Evolutionary conservation across 2,329 filamentous ascomycete species (phyloP).

Genomic region (Paramyrothecium roridum): DNA sequence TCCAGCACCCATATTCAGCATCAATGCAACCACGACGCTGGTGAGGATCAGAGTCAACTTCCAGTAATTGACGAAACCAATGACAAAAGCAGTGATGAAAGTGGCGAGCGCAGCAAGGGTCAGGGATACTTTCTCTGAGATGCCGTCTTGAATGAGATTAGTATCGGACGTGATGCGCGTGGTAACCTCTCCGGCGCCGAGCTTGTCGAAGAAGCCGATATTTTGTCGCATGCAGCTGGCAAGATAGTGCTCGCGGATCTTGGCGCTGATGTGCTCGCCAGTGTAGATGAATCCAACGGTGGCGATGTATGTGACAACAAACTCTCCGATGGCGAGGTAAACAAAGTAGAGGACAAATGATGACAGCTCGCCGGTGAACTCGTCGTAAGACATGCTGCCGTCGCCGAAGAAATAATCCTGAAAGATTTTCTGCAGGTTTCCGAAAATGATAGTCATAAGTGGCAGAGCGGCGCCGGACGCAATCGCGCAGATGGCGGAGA

Average conservation of each 20-base stretch:
- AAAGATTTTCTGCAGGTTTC: constrained; percentile 71
- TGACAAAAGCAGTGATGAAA: constrained; percentile 84
- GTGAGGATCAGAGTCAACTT: constrained; percentile 86
- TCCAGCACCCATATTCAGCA: constrained; percentile 72
- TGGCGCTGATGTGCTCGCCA: constrained; percentile 73
- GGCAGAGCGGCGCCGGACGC: constrained; percentile 72
- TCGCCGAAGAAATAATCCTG: constrained; percentile 54
- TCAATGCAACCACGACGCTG: constrained; percentile 76
- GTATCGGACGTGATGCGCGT: constrained; percentile 93
- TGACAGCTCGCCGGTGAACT: constrained; percentile 59
- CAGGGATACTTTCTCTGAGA: constrained; percentile 83
- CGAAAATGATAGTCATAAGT: constrained; percentile 80
- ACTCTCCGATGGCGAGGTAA: constrained; percentile 80
- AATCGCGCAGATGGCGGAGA: constrained; percentile 64
- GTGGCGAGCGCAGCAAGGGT: constrained; percentile 74
- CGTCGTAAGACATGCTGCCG: constrained; percentile 39
- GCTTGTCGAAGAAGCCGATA: constrained; percentile 89
- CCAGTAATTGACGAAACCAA: constrained; percentile 90
- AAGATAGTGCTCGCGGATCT: constrained; percentile 81
- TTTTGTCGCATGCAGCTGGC: constrained; percentile 82
- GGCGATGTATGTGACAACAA: constrained; percentile 71
- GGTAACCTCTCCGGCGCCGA: constrained; percentile 89
- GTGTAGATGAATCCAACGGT: constrained; percentile 90
- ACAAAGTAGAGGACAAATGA: constrained; percentile 77
- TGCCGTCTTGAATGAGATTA: constrained; percentile 88